phyloP scores from a whole-genome alignment of 129 eudicot species.

The Pulicaria dysenterica region DNA sequence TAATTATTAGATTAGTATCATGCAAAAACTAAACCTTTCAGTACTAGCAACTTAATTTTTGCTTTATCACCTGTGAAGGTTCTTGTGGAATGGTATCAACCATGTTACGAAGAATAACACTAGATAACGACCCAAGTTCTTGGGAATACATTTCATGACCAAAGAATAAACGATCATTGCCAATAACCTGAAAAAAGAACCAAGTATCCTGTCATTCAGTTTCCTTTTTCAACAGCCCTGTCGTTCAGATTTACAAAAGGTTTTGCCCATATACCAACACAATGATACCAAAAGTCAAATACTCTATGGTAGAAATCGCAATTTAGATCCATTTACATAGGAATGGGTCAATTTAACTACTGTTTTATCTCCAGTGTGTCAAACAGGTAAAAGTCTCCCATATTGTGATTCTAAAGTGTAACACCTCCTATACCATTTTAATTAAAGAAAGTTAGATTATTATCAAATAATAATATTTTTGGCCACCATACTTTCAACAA shows the following conservation, averaged over 20 bases:
- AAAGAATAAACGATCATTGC: conserved; percentile 52
- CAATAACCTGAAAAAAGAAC: conserved; percentile 47
- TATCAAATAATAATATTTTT: neutral
- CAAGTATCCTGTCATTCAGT: no score
- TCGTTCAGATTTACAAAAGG: neutral
- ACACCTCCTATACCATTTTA: neutral
- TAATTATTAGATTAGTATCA: conserved; percentile 23
- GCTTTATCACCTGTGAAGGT: conserved; percentile 52
- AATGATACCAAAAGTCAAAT: neutral
- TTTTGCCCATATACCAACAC: neutral
- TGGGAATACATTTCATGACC: conserved; percentile 44
- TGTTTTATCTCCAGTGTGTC: no score
- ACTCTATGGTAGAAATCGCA: neutral
- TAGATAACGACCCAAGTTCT: conserved; percentile 54
- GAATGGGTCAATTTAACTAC: neutral
- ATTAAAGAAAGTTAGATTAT: neutral
- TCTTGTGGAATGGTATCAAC: conserved; percentile 52
- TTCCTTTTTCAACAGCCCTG: no score
- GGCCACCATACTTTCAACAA: neutral
- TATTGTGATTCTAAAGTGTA: neutral
- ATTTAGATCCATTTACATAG: neutral
- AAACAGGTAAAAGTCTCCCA: neutral
- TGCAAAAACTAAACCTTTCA: neutral
- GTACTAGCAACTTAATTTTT: neutral
- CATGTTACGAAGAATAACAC: conserved; percentile 43